Evolutionary conservation across 345 rosid species (phyloP).

Genomic region (Arabidopsis thaliana): TAIR10.1 NC_003076.8:1202001-1202500

Average conservation of each 20-base stretch:
- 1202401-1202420: conserved; percentile 34
- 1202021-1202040: neutral
- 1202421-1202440: conserved; percentile 34
- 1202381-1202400: conserved; percentile 32
- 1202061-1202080: conserved; percentile 14
- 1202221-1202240: conserved; percentile 43
- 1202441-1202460: conserved; percentile 29
- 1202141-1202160: conserved; percentile 36
- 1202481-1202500: conserved; percentile 15
- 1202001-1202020: conserved; percentile 24
- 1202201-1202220: conserved; percentile 47
- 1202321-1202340: conserved; percentile 45
- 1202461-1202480: conserved; percentile 39
- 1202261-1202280: conserved; percentile 43
- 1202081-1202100: conserved; percentile 25
- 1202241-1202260: conserved; percentile 40
- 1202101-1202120: conserved; percentile 37
- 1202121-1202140: conserved; percentile 7
- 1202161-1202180: conserved; percentile 51
- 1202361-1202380: conserved; percentile 29
- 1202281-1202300: conserved; percentile 41
- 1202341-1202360: conserved; percentile 29
- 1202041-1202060: conserved; percentile 8
- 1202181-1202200: conserved; percentile 44
- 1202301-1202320: conserved; percentile 39